A percentile compares a stretch with the other conserved stretches of the same genome.
Evolutionary conservation across 495 filamentous ascomycete genomes (phyloP).

Genomic region (Neohortaea acidophila): DNA sequence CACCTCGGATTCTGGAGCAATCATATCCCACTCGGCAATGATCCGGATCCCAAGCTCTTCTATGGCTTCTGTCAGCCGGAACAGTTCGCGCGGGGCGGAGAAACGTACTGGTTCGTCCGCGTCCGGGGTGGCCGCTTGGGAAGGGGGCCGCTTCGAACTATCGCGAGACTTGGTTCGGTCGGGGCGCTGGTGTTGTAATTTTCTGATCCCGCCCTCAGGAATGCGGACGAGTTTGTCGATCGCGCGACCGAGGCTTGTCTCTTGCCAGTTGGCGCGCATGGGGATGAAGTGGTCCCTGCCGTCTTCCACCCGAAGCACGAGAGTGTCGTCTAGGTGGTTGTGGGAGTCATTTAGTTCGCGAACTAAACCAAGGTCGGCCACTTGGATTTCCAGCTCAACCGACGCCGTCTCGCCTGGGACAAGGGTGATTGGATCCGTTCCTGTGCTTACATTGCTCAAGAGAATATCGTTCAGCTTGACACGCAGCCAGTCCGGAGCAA

Average conservation of each 20-base stretch:
- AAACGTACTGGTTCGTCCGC: conserved; percentile 33
- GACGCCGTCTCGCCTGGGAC: conserved; percentile 70
- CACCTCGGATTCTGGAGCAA: conserved; percentile 28
- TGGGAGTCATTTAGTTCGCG: conserved; percentile 54
- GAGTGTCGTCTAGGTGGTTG: conserved; percentile 59
- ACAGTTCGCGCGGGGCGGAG: conserved; percentile 70
- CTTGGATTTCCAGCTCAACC: conserved; percentile 45
- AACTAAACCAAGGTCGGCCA: conserved; percentile 49
- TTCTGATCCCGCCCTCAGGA: conserved; percentile 57
- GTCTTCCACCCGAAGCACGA: conserved; percentile 71
- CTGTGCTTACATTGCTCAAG: conserved; percentile 22
- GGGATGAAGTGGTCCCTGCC: conserved; percentile 89
- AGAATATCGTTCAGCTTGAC: conserved; percentile 42
- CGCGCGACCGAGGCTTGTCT: conserved; percentile 67
- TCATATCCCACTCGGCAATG: conserved; percentile 74
- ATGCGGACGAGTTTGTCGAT: conserved; percentile 71
- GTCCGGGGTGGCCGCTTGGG: conserved; percentile 4
- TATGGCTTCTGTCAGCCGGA: conserved; percentile 70
- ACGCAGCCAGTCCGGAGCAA: conserved; percentile 47
- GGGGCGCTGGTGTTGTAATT: conserved; percentile 34
- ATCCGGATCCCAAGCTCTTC: conserved; percentile 58
- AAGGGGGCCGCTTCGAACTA: background rate
- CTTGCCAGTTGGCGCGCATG: conserved; percentile 59
- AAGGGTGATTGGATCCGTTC: conserved; percentile 35
- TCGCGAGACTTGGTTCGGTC: conserved; percentile 26